Conservation (phyloP, 1,284 basidiomycete species). For the Trichosporon faecale region DNA sequence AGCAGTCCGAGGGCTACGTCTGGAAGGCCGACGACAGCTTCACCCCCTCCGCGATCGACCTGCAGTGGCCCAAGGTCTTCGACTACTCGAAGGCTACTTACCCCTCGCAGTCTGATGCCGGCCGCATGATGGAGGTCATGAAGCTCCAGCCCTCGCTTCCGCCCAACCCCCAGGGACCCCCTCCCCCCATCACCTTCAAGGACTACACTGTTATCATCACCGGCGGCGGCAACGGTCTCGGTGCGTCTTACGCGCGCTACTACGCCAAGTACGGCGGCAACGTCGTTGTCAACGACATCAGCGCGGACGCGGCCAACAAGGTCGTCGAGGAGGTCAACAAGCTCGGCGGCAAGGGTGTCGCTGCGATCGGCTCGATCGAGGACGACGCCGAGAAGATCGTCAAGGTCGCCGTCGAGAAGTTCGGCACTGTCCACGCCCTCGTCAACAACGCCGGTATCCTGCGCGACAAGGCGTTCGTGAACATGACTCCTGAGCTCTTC, state of each 20-base stretch:
- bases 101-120: constrained; percentile 67
- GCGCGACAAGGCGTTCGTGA: constrained; percentile 84
- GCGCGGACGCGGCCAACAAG: constrained; percentile 72
- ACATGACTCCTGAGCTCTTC: constrained; percentile 92
- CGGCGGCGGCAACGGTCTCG: constrained; percentile 88
- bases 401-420: constrained; percentile 79
- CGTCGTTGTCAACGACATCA: constrained; percentile 95
- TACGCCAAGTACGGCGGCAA: constrained; percentile 89
- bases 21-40: constrained; percentile 89
- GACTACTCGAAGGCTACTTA: constrained; percentile 58
- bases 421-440: constrained; percentile 83
- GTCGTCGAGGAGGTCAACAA: constrained; percentile 86
- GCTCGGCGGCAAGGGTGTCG: constrained; percentile 81
- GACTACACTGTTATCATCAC: constrained; percentile 92
- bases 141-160: constrained; percentile 20
- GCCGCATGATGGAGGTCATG: constrained; percentile 57
- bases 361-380: constrained; percentile 76
- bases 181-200: constrained; percentile 73
- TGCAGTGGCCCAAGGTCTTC: constrained; percentile 71
- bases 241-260: constrained; percentile 86
- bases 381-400: constrained; percentile 91
- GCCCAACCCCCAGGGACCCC: constrained; percentile 32
- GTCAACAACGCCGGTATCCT: constrained; percentile 94
- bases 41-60: constrained; percentile 90
- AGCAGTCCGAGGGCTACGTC: constrained; percentile 76